phyloP scores from a whole-genome alignment of 148 eudicot species.

The Amaranthus cruentus region DNA sequence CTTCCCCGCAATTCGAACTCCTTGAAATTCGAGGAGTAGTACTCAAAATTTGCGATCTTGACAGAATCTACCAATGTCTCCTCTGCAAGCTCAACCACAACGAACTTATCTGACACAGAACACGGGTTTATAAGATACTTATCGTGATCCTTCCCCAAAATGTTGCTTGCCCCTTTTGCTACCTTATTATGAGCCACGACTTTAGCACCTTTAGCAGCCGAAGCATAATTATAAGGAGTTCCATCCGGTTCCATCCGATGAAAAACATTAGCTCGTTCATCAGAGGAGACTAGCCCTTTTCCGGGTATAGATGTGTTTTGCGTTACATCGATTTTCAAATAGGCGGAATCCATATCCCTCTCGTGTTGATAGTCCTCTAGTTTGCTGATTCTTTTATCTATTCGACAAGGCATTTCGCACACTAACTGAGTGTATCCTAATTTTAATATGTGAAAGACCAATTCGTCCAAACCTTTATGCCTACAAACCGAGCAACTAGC shows the following conservation, averaged over 20 bases:
- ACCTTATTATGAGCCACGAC: constrained; percentile 89
- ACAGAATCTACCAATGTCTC: constrained; percentile 82
- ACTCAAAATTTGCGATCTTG: constrained; percentile 85
- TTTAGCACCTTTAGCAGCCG: constrained; percentile 85
- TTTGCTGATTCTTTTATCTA: constrained; percentile 23
- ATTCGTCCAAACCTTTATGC: constrained; percentile 40
- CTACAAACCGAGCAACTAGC: constrained; percentile 27
- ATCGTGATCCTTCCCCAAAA: constrained; percentile 87
- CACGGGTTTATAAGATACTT: constrained; percentile 89
- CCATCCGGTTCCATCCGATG: constrained; percentile 93
- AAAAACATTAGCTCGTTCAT: constrained; percentile 46
- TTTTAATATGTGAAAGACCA: constrained; percentile 44
- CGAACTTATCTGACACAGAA: constrained; percentile 66
- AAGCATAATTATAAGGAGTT: constrained; percentile 80
- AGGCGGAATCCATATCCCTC: constrained; percentile 28
- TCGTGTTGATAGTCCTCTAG: constrained; percentile 36
- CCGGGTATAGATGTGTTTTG: constrained; percentile 40
- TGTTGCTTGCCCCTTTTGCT: constrained; percentile 79
- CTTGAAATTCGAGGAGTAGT: constrained; percentile 85
- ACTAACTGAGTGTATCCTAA: constrained; percentile 44
- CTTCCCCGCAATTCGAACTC: constrained; percentile 74
- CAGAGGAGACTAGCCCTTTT: constrained; percentile 33
- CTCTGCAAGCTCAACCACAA: constrained; percentile 76
- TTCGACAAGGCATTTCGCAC: constrained; percentile 38
- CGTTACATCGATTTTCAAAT: constrained; percentile 49